Percentiles rank a stretch among this genome's conserved stretches.
Conservation (phyloP, 345 rosid species). For the Populus deltoides region DNA sequence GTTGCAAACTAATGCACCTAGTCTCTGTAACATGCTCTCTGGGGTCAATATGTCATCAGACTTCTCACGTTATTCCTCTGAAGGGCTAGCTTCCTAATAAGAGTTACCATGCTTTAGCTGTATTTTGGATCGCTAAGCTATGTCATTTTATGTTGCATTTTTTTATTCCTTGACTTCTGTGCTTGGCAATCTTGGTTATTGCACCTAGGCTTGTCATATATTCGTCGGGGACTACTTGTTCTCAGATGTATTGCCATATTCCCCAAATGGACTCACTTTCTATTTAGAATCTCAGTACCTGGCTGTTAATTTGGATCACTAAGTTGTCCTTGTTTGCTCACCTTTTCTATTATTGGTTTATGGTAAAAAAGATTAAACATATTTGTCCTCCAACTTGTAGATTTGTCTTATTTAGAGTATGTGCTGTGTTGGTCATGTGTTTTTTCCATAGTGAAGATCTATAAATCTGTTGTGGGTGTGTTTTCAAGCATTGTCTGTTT, state of each 20-base stretch:
- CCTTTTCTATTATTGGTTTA: background rate
- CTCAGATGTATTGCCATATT: background rate
- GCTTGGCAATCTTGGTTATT: background rate
- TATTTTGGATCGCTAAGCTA: background rate
- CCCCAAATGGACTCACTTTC: background rate
- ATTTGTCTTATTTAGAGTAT: background rate
- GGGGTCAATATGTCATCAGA: background rate
- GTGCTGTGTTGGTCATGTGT: background rate
- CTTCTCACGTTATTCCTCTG: background rate
- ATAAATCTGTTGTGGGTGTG: background rate
- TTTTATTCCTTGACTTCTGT: background rate
- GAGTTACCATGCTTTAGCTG: background rate
- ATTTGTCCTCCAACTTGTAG: background rate
- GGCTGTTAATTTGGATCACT: background rate
- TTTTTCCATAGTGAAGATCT: background rate
- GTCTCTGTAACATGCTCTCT: background rate
- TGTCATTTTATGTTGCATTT: background rate
- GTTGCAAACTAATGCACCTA: background rate
- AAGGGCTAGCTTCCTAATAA: background rate
- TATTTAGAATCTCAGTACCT: background rate
- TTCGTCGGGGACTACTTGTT: background rate
- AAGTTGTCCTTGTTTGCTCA: background rate
- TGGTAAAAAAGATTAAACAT: background rate
- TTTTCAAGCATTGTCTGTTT: background rate
- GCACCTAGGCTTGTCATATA: background rate